Percentiles rank a stretch among this genome's conserved stretches.
Conservation (phyloP, 1,284 basidiomycete species). For the Porogramme epimiltina region DNA sequence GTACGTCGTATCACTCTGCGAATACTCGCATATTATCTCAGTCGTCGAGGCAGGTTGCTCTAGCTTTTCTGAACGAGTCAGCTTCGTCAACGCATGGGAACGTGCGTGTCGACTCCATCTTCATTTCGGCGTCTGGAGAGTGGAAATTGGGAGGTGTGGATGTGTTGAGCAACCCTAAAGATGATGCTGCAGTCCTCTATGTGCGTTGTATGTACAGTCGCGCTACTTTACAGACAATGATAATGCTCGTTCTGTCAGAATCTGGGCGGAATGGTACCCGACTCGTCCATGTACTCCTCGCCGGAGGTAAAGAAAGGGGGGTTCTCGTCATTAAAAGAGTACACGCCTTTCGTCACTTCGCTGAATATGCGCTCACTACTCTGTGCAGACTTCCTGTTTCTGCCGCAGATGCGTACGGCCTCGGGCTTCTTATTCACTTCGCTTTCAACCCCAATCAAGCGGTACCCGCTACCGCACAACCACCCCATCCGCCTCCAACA, state of each 20-base stretch:
- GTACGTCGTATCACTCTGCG: slow-evolving; percentile 55
- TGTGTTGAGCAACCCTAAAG: slow-evolving; percentile 79
- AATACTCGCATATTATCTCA: no score
- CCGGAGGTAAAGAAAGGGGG: slow-evolving; percentile 94
- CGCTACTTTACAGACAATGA: slow-evolving; percentile 25
- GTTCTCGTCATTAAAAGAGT: slow-evolving; percentile 87
- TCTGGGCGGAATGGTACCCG: slow-evolving; percentile 69
- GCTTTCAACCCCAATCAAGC: slow-evolving; percentile 85
- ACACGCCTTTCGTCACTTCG: slow-evolving; percentile 23
- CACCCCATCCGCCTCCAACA: slow-evolving; percentile 73
- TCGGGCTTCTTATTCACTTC: slow-evolving; percentile 83
- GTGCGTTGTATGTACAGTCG: slow-evolving; percentile 47
- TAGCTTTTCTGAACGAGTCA: slow-evolving; percentile 90
- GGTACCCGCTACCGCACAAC: slow-evolving; percentile 65
- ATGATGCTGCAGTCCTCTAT: slow-evolving; percentile 78
- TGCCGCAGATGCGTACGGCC: slow-evolving; percentile 81
- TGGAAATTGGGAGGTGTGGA: slow-evolving; percentile 98
- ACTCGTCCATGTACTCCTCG: slow-evolving; percentile 57
- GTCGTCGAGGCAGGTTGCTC: slow-evolving; percentile 88
- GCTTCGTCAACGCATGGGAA: slow-evolving; percentile 89
- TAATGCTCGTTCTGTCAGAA: slow-evolving; percentile 48
- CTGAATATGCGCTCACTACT: slow-evolving; percentile 3
- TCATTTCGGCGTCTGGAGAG: slow-evolving; percentile 90
- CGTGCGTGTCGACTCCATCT: slow-evolving; percentile 78
- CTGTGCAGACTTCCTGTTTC: slow-evolving; percentile 68